phyloP scores from a whole-genome alignment of 2,329 filamentous ascomycete genomes.

The Claviceps fusiformis region DNA sequence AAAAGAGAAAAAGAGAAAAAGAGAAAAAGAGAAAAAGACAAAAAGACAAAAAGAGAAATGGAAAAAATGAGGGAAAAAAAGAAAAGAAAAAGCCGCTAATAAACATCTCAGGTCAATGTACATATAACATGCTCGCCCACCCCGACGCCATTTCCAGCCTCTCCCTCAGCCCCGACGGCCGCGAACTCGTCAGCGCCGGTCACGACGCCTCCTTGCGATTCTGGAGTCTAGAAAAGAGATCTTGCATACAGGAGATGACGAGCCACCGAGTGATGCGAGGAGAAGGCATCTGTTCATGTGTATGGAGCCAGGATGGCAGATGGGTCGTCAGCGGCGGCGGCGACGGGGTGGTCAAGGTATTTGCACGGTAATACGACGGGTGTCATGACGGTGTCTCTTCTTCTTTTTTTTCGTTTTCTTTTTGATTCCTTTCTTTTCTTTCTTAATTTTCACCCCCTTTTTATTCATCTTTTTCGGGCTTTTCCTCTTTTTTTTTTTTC shows the following conservation, averaged over 20 bases:
- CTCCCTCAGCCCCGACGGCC: constrained; percentile 82
- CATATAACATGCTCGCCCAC: constrained; percentile 96
- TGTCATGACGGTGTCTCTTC: neutral
- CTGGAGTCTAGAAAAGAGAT: constrained; percentile 92
- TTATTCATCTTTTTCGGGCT: neutral
- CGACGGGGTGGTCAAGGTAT: constrained; percentile 93
- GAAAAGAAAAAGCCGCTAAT: neutral
- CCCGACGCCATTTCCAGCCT: constrained; percentile 85
- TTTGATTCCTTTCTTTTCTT: neutral
- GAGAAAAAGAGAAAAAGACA: too few species aligned
- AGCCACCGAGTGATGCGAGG: constrained; percentile 89
- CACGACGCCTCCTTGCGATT: constrained; percentile 93
- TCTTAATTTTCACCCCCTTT: neutral
- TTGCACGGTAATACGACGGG: constrained; percentile 34
- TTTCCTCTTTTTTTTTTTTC: neutral
- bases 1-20: too few species aligned
- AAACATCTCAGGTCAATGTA: constrained; percentile 71
- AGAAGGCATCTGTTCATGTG: constrained; percentile 85
- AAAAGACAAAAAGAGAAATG: too few species aligned
- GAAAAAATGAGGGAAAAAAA: too few species aligned
- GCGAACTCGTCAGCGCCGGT: constrained; percentile 87
- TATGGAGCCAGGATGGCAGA: constrained; percentile 90
- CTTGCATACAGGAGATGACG: constrained; percentile 90
- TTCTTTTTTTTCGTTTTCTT: neutral
- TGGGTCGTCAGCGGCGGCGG: constrained; percentile 92